Conservation (phyloP, 176 grass and related monocot genomes). For the Oryza australiensis region DNA sequence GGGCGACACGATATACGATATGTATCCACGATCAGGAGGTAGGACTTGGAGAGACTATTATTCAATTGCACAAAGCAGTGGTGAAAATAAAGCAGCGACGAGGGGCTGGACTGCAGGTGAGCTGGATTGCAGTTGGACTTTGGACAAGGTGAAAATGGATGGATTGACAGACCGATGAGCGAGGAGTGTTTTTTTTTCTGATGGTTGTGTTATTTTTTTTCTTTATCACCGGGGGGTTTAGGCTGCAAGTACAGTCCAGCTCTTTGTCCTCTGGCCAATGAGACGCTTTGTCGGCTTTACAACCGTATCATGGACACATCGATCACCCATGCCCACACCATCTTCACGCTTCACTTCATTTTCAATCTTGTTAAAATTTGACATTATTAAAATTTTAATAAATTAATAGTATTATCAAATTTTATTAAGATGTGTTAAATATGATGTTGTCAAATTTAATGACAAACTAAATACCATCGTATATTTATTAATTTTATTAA, state of each 20-base stretch:
- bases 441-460: no score
- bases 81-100: not conserved
- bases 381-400: no score
- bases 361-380: no score
- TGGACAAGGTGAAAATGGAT: constrained; percentile 15
- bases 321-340: not conserved
- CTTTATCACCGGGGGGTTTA: not conserved
- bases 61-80: not conserved
- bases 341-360: no score
- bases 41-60: no score
- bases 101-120: not conserved
- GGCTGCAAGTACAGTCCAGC: constrained; percentile 27
- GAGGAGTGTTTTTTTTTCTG: not conserved
- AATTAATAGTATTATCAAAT: no score
- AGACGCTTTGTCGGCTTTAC: constrained; percentile 38
- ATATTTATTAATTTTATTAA: no score
- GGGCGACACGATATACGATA: no score
- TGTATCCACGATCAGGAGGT: no score
- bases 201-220: not conserved
- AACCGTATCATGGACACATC: constrained; percentile 1
- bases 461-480: no score
- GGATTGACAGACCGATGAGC: not conserved
- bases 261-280: constrained; percentile 29
- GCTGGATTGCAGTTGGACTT: constrained; percentile 17
- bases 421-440: no score